Base-by-base conservation (phyloP, 73 alveolate species). In the Paramecium bursaria region DNA sequence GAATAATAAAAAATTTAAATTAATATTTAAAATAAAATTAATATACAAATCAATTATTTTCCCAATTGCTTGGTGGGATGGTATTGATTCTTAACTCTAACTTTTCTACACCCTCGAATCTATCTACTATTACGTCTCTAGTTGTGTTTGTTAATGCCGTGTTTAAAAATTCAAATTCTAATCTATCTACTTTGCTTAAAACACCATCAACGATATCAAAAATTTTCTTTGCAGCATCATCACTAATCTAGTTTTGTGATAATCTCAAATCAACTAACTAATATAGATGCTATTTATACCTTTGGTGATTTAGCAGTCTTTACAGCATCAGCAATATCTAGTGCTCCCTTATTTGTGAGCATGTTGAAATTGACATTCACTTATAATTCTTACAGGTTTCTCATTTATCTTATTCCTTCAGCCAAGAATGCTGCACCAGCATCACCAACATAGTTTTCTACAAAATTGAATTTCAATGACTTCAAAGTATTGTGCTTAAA, bases 101-200 rank as follows among this genome's bases (percentile, higher is more conserved):
- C 44, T 67, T 67, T 10, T 67, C 57, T 21, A 19, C 44, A 19
- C 10, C 10, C 27, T 30, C 35, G 54, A 53, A 79, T 53, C 25
- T 79, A 6, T n/a, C 48, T 50, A 25, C 85, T 5, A 79, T 53
- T 17, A 53, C 51, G 13, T 79, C 89, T 53, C 85, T 73, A 7
- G 76, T 73, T 39, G 75, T 74, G 46, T 79, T 53, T 22, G 89
- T 79, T 17, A 79, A 27, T 2, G 89, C 89, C 51, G 89, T 79
- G 50, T 79, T 42, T 13, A 79, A 50, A 19, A 79, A 79, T 39
- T 49, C 60, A 25, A 79, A 42, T 39, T 79, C 57, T 21, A 54
- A 29, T 19, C 0, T n/a, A 21, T 61, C 44, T 4, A 54, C 85
- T 39, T 54, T 79, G 3, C 46, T 54, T 19, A 61, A 53, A 15